phyloP scores from a whole-genome alignment of 305 asterid species.

The Andrographis paniculata region DNA sequence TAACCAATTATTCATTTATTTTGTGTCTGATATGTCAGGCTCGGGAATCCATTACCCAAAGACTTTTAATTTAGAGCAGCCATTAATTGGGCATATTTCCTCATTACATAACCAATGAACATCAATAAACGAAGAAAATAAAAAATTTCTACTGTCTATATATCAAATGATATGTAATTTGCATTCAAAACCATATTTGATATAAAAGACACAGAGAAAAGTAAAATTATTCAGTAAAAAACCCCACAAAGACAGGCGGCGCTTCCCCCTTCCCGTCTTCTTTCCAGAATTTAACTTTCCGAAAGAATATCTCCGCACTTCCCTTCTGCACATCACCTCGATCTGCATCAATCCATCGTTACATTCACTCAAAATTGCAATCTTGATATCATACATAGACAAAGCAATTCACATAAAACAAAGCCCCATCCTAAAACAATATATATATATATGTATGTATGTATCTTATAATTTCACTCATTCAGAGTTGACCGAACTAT shows the following conservation, averaged over 20 bases:
- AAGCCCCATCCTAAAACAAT: background rate
- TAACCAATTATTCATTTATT: conserved; percentile 2
- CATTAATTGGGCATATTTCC: no score
- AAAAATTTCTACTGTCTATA: background rate
- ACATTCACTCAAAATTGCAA: conserved; percentile 10
- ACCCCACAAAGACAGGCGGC: conserved; percentile 97
- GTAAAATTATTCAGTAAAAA: conserved; percentile 21
- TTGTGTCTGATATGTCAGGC: no score
- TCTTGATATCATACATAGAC: background rate
- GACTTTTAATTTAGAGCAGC: no score
- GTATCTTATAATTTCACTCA: conserved; percentile 4
- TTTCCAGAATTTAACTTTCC: conserved; percentile 98
- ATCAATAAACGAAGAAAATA: no score
- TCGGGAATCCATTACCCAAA: no score
- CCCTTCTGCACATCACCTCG: conserved; percentile 96
- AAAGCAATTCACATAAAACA: conserved; percentile 3
- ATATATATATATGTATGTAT: no score
- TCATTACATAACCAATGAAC: no score
- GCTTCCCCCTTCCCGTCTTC: conserved; percentile 99
- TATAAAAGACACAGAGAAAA: conserved; percentile 7
- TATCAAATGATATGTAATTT: conserved; percentile 9
- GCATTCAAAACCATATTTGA: background rate
- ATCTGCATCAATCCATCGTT: conserved; percentile 39
- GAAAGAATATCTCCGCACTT: conserved; percentile 95
- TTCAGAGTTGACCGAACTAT: conserved; percentile 14